Evolutionary conservation across 1,139 yeast species (phyloP).

Genomic region (Sugiyamaella grinbergsii): DNA sequence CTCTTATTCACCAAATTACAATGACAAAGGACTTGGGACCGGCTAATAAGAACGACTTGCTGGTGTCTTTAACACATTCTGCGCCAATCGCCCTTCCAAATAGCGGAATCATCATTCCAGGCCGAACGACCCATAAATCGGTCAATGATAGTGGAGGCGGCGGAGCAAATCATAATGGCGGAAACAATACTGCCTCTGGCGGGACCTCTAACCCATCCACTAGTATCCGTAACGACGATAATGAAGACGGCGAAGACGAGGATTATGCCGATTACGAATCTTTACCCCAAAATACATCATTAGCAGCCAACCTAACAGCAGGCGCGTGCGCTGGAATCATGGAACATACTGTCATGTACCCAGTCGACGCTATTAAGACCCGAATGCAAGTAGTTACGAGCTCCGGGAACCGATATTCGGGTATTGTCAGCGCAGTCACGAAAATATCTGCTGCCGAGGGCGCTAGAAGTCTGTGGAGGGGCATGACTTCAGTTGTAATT

Average conservation of each 20-base stretch:
- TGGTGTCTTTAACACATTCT: slow-evolving; percentile 9
- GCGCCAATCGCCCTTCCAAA: slow-evolving; percentile 8
- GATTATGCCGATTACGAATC: slow-evolving; percentile 75
- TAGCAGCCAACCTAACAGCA: slow-evolving; percentile 79
- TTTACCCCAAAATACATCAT: slow-evolving; percentile 82
- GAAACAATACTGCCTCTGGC: too few relatives aligned
- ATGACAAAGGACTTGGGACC: slow-evolving; percentile 13
- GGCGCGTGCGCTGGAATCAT: slow-evolving; percentile 98
- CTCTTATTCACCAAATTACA: slow-evolving; percentile 9
- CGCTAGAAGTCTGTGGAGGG: slow-evolving; percentile 87
- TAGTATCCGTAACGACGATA: neutral
- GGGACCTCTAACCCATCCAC: too few relatives aligned
- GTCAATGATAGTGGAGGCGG: slow-evolving; percentile 5
- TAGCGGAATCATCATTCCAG: slow-evolving; percentile 6
- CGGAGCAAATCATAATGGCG: neutral
- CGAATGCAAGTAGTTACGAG: slow-evolving; percentile 78
- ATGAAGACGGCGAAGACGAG: slow-evolving; percentile 28
- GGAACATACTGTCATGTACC: slow-evolving; percentile 96
- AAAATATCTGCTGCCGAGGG: slow-evolving; percentile 89
- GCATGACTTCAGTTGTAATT: slow-evolving; percentile 85
- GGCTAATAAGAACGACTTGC: slow-evolving; percentile 6
- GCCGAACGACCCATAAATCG: slow-evolving; percentile 8
- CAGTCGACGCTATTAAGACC: slow-evolving; percentile 90
- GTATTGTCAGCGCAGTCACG: slow-evolving; percentile 63
- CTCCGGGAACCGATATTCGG: slow-evolving; percentile 46